Evolutionary conservation across 768 basidiomycete genomes (phyloP), one percentile per base, ranked within the genome.

Genomic region (Pluteus cervinus): DNA sequence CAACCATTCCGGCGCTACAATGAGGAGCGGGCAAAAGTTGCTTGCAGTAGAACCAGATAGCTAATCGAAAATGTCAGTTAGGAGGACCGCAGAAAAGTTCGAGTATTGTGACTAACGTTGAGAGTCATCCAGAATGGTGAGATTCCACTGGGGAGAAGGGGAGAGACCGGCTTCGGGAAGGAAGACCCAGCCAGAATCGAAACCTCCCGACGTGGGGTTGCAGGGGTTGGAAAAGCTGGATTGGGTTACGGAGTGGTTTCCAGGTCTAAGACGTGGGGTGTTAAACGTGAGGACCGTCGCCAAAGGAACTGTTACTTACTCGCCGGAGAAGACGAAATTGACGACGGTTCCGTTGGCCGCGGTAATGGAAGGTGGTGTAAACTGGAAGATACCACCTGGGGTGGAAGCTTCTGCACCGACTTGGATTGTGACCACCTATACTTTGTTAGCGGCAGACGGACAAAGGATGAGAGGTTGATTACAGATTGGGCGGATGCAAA

Each of bases 21-120:
- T 79, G 75, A 9, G 60, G 52, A 2, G 28, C 1, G 1, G 66
- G 68, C 3, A 36, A 2, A 9, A 64, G 51, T 49, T 71, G 71
- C 42, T 73, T 71, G 62, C 76, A 79, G 66, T 60, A 77, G 65
- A 76, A 75, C 71, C 72, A 79, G 30, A 77, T 64, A 4, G 75
- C 75, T 61, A 52, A 55, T 16, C 47, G 41, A 37, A 45, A 59
- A 41, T 12, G 12, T 8, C 4, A 8, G 7, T 11, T 16, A 41
- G 50, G 43, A 48, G 12, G 16, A 22, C 10, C 16, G 20, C 22
- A 20, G 17, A 15, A 35, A 22, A 40, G 33, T 29, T 32, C 33
- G 31, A 17, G 45, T 11, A 16, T 39, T 16, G 4, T 16, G 5
- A 55, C 71, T 46, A 39, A 75, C 75, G 75, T 40, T 54, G 58